Percentiles rank a stretch among this genome's conserved stretches.
Conservation (phyloP, 202 grass and related monocot genomes). For the Bolboschoenoplectus hybrid region DNA sequence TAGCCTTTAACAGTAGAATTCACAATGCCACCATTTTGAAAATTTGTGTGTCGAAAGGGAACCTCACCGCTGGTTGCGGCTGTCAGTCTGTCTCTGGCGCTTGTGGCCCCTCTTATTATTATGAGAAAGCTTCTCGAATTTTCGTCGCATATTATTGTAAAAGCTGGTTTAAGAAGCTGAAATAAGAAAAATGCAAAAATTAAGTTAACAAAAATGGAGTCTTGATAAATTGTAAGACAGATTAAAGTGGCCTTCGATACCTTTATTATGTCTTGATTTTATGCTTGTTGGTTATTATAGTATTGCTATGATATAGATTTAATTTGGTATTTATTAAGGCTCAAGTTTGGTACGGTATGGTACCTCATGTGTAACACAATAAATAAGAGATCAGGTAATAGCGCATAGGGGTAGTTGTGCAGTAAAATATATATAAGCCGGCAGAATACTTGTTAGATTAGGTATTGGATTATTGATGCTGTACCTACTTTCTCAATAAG, state of each 20-base stretch:
- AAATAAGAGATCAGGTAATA: background rate
- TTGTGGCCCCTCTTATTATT: conserved; percentile 68
- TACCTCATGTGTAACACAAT: background rate
- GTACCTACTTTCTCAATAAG: background rate
- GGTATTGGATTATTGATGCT: background rate
- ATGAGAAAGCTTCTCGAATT: conserved; percentile 67
- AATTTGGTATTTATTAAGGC: background rate
- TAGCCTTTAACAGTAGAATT: conserved; percentile 49
- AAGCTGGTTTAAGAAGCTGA: conserved; percentile 74
- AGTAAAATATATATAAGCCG: too few species aligned
- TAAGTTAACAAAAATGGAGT: background rate
- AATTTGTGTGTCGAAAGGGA: conserved; percentile 58
- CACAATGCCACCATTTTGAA: conserved; percentile 43
- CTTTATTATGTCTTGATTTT: background rate
- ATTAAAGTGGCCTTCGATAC: background rate
- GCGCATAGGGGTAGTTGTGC: background rate
- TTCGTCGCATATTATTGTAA: conserved; percentile 56
- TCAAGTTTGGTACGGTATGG: background rate
- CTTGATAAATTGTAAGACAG: background rate
- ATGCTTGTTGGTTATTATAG: background rate
- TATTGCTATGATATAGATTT: background rate
- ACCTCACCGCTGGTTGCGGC: conserved; percentile 66
- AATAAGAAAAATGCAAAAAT: conserved; percentile 24
- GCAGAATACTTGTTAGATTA: background rate
- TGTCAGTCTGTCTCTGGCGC: conserved; percentile 61